Percentiles rank a stretch among this genome's conserved stretches.
Evolutionary conservation across 768 basidiomycete genomes (phyloP).

Genomic region (Leucocoprinus birnbaumii): DNA sequence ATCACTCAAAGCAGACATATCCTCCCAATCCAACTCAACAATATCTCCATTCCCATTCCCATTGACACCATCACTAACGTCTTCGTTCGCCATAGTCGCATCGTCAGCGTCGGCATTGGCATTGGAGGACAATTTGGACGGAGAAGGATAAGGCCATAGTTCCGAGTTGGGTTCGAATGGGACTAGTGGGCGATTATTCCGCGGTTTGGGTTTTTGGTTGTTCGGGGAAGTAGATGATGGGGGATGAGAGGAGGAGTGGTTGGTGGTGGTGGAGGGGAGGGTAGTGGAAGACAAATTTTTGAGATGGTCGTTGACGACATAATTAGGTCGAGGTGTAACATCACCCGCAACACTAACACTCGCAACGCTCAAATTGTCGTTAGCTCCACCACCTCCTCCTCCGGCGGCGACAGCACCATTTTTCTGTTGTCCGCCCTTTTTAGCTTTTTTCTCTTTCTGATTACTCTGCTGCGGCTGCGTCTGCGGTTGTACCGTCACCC

Average conservation of each 20-base stretch:
- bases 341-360: neutral
- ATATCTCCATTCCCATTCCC: conserved; percentile 48
- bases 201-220: conserved; percentile 15
- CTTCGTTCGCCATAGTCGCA: neutral
- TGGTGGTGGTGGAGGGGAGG: neutral
- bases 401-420: no score
- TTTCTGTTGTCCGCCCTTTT: no score
- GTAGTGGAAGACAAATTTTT: neutral
- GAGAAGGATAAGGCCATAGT: conserved; percentile 67
- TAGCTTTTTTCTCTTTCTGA: no score
- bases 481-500: neutral
- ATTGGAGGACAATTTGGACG: conserved; percentile 37
- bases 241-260: neutral
- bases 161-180: conserved; percentile 66
- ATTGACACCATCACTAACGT: neutral
- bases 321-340: conserved; percentile 19
- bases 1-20: conserved; percentile 71
- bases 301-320: neutral
- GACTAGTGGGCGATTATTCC: conserved; percentile 39
- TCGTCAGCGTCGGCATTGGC: conserved; percentile 19
- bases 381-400: no score
- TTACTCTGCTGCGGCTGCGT: no score
- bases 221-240: neutral
- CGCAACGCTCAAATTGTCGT: neutral
- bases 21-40: conserved; percentile 73